These are phyloP conservation scores for Trichoderma orchidacearum DNA, from an alignment of 495 filamentous ascomycete genomes.

Conservation along the genomic window DNA sequence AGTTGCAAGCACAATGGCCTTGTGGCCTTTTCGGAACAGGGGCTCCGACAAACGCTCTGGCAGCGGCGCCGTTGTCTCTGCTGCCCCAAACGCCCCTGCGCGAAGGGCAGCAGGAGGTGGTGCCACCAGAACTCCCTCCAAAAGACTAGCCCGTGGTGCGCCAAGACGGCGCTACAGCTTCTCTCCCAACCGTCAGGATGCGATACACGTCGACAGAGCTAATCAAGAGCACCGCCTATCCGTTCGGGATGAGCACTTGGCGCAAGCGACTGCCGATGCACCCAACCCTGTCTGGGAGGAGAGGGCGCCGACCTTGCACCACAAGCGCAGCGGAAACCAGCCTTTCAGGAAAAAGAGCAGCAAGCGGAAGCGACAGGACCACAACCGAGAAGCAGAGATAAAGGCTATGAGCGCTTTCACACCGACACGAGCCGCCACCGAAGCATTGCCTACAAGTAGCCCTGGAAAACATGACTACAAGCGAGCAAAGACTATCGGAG, in stretches of 20 bases:
- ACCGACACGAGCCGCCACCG: slow-evolving; percentile 44
- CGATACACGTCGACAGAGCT: slow-evolving; percentile 20
- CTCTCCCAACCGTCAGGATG: slow-evolving; percentile 36
- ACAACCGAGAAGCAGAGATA: slow-evolving; percentile 71
- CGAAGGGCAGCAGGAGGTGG: slow-evolving; percentile 26
- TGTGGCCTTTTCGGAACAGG: slow-evolving; percentile 70
- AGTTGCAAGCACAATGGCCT: slow-evolving; percentile 39
- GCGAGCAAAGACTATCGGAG: slow-evolving; percentile 30
- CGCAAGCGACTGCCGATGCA: slow-evolving; percentile 4
- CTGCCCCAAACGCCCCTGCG: slow-evolving; percentile 12
- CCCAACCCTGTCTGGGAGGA: background rate
- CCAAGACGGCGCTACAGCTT: slow-evolving; percentile 38
- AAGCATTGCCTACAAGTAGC: slow-evolving; percentile 30
- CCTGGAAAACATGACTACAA: slow-evolving; percentile 51
- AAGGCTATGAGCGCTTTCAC: slow-evolving; percentile 65
- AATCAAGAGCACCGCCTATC: slow-evolving; percentile 13
- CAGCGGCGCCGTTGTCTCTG: slow-evolving; percentile 20
- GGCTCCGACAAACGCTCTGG: slow-evolving; percentile 33
- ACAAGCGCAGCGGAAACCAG: slow-evolving; percentile 36
- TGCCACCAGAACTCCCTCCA: slow-evolving; percentile 8
- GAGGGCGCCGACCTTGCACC: slow-evolving; percentile 47
- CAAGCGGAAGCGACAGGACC: slow-evolving; percentile 60
- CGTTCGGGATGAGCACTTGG: slow-evolving; percentile 16
- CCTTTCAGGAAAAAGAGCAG: slow-evolving; percentile 57
- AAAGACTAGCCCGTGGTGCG: slow-evolving; percentile 29